Percentiles rank a stretch among this genome's conserved stretches.
These are phyloP conservation scores for Cladosporium cucumerinum DNA, from an alignment of 2,329 filamentous ascomycete genomes.

Conservation along the genomic window DNA sequence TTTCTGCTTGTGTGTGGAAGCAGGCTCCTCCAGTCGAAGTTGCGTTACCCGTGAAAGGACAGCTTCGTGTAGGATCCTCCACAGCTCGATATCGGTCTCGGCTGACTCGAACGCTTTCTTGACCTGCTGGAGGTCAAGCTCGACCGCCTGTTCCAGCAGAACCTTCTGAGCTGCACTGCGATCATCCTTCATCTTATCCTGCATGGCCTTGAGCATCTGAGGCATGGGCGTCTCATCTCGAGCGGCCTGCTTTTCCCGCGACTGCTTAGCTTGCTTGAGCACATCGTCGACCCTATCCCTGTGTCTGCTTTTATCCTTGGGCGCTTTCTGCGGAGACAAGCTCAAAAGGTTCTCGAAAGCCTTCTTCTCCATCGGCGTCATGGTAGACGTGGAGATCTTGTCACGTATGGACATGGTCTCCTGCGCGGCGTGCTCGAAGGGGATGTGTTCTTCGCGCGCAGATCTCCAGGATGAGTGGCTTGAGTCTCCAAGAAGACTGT, in stretches of 20 bases:
- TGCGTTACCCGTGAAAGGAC: conserved; percentile 1
- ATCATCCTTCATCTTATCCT: not conserved
- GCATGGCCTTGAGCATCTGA: not conserved
- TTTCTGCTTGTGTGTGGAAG: not conserved
- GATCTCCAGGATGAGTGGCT: not conserved
- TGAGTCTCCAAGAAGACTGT: not conserved
- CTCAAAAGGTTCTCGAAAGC: conserved; percentile 13
- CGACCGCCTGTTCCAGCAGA: not conserved
- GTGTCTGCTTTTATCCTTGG: not conserved
- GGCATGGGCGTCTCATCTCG: not conserved
- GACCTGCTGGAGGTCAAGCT: conserved; percentile 1
- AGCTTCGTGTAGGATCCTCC: conserved; percentile 7
- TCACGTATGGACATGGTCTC: conserved; percentile 1
- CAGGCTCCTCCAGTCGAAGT: conserved; percentile 1
- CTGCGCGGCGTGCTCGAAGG: conserved; percentile 9
- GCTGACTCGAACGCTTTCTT: not conserved
- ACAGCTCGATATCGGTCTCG: conserved; percentile 13
- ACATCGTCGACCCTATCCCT: not conserved
- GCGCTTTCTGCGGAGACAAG: not conserved
- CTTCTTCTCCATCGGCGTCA: conserved; percentile 13
- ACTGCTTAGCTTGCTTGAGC: not conserved
- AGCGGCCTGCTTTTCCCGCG: not conserved
- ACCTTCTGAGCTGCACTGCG: not conserved
- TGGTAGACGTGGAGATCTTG: conserved; percentile 1
- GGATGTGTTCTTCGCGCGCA: conserved; percentile 2